Evolutionary conservation across 345 rosid genomes (phyloP).

Genomic region (Eutrema japonicum): DNA sequence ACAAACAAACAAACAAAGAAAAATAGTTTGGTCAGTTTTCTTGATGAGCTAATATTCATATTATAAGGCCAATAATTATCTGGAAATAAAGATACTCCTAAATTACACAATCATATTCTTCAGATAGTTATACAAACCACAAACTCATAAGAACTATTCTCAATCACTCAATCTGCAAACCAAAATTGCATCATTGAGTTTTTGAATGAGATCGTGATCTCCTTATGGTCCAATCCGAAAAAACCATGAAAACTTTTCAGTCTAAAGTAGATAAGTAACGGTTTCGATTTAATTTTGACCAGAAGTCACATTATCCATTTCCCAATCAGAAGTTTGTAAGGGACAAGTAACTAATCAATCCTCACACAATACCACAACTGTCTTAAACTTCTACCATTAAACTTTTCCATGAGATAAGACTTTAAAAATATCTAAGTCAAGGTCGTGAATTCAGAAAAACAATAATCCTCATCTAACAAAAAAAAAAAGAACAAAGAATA

Average conservation of each 20-base stretch:
- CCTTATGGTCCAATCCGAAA: neutral
- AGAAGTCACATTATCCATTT: conserved; percentile 1
- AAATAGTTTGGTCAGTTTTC: conserved; percentile 12
- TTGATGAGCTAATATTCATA: conserved; percentile 7
- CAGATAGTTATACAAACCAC: conserved; percentile 5
- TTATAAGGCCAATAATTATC: conserved; percentile 19
- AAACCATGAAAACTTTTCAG: neutral
- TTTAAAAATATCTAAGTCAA: conserved; percentile 18
- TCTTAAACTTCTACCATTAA: neutral
- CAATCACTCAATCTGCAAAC: neutral
- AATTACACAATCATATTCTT: neutral
- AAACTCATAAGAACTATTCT: conserved; percentile 13
- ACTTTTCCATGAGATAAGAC: neutral
- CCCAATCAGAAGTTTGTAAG: neutral
- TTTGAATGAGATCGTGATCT: neutral
- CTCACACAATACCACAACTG: neutral
- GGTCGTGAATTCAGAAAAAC: neutral
- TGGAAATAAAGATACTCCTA: neutral
- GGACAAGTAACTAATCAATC: conserved; percentile 1
- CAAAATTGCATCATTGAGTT: conserved; percentile 11
- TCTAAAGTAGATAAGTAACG: neutral
- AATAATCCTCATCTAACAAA: neutral
- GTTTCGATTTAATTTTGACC: conserved; percentile 3
- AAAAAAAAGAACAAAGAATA: neutral
- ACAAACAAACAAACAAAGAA: neutral